Evolutionary conservation across 2,329 filamentous ascomycete genomes (phyloP).

Genomic region (Microdochium bolleyi): DNA sequence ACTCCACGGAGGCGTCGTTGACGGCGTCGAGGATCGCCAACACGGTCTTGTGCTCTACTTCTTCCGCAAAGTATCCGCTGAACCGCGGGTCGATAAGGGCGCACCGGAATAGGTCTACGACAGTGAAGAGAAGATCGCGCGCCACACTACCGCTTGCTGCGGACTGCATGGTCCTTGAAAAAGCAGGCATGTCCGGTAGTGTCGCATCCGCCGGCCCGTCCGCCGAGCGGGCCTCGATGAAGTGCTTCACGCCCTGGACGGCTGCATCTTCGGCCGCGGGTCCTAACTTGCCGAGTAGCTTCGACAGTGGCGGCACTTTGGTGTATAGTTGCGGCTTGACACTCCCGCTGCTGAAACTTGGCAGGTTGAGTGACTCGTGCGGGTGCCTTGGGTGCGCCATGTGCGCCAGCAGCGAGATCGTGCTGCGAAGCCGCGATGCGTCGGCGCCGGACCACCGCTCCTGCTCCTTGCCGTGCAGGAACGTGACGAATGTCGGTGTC

Average conservation of each 20-base stretch:
- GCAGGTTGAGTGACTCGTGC: slow-evolving; percentile 64
- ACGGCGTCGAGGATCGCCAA: slow-evolving; percentile 52
- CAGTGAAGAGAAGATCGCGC: slow-evolving; percentile 62
- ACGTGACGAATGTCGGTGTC: slow-evolving; percentile 86
- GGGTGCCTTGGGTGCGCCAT: slow-evolving; percentile 71
- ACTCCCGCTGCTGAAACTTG: slow-evolving; percentile 52
- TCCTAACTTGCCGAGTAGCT: slow-evolving; percentile 74
- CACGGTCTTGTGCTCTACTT: slow-evolving; percentile 57
- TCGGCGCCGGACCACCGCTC: slow-evolving; percentile 79
- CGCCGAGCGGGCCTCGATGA: slow-evolving; percentile 56
- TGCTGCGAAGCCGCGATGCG: slow-evolving; percentile 56
- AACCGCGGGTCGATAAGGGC: slow-evolving; percentile 71
- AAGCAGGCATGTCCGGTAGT: slow-evolving; percentile 60
- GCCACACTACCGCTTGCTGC: slow-evolving; percentile 47
- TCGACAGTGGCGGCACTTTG: slow-evolving; percentile 76
- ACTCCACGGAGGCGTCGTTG: slow-evolving; percentile 37
- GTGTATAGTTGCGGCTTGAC: slow-evolving; percentile 63
- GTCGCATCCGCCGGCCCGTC: slow-evolving; percentile 56
- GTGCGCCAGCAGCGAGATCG: slow-evolving; percentile 65
- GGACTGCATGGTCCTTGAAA: slow-evolving; percentile 53
- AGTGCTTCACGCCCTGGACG: slow-evolving; percentile 58
- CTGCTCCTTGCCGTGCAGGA: slow-evolving; percentile 65
- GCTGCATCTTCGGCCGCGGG: slow-evolving; percentile 46
- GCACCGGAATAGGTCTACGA: slow-evolving; percentile 78
- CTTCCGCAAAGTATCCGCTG: slow-evolving; percentile 76